A percentile compares a stretch with the other conserved stretches of the same genome.
Conservation (phyloP, 1,139 yeast species). For the Suhomyces anneliseae region DNA sequence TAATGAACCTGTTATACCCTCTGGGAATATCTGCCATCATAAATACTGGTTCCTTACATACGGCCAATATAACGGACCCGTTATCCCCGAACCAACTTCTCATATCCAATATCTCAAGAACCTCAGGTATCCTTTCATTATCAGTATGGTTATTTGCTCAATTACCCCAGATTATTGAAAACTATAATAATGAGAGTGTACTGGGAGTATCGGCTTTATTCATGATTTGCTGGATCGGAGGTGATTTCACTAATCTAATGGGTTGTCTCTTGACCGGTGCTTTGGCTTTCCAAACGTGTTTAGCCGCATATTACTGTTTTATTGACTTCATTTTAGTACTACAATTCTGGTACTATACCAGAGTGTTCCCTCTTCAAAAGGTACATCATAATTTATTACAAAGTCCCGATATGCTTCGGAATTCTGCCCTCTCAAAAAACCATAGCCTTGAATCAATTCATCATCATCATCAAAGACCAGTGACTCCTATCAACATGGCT, state of each 20-base stretch:
- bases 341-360: constrained; percentile 29
- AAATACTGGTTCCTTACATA: too few species aligned
- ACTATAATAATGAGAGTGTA: constrained; percentile 25
- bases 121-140: constrained; percentile 29
- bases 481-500: constrained; percentile 12
- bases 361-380: constrained; percentile 20
- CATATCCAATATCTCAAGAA: constrained; percentile 15
- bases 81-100: not conserved
- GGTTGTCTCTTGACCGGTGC: constrained; percentile 27
- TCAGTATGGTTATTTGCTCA: constrained; percentile 32
- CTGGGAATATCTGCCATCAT: not conserved
- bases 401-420: constrained; percentile 18
- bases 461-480: constrained; percentile 1
- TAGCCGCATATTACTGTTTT: constrained; percentile 28
- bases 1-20: not conserved
- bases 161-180: constrained; percentile 28
- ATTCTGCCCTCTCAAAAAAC: constrained; percentile 2
- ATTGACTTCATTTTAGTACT: constrained; percentile 23
- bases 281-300: constrained; percentile 26
- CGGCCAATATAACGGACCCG: not conserved
- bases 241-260: constrained; percentile 24
- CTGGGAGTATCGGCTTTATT: constrained; percentile 24
- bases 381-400: constrained; percentile 20
- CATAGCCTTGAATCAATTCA: not conserved
- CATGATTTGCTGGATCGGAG: constrained; percentile 25